A percentile compares a stretch with the other conserved stretches of the same genome.
phyloP scores from a whole-genome alignment of 2,329 filamentous ascomycete genomes.

The Clarireedia homoeocarpa region DNA sequence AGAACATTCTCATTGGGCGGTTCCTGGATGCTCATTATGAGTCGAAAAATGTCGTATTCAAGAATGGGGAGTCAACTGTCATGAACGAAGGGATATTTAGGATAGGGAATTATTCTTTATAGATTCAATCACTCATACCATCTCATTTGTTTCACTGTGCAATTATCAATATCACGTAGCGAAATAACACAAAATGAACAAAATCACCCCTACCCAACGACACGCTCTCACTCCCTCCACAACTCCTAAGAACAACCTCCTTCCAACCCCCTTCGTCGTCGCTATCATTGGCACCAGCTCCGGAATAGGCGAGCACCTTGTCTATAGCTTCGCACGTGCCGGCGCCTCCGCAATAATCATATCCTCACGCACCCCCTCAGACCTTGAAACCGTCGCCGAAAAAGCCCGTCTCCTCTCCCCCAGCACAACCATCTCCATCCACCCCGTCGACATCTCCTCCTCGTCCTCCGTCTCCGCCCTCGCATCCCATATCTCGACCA shows the following conservation, averaged over 20 bases:
- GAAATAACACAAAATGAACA: neutral
- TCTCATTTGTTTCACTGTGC: neutral
- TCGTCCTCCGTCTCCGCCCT: neutral
- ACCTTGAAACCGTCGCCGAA: neutral
- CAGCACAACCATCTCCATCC: neutral
- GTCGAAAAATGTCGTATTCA: neutral
- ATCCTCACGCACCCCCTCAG: neutral
- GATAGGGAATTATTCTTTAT: no score
- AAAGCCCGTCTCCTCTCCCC: neutral
- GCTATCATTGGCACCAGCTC: slow-evolving; percentile 9
- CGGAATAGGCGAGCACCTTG: slow-evolving; percentile 10
- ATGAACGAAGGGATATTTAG: neutral
- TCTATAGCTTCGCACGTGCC: slow-evolving; percentile 5
- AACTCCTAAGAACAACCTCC: neutral
- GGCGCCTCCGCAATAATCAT: slow-evolving; percentile 5
- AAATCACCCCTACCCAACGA: neutral
- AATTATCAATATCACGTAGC: neutral
- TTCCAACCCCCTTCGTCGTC: neutral
- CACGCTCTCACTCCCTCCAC: neutral
- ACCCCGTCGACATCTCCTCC: neutral
- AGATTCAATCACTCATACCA: no score
- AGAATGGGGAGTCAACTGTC: no score
- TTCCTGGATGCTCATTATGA: neutral
- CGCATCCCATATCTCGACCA: neutral
- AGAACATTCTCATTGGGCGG: no score